Conservation (phyloP, 2,329 filamentous ascomycete genomes). For the Ophiocordyceps australis region DNA sequence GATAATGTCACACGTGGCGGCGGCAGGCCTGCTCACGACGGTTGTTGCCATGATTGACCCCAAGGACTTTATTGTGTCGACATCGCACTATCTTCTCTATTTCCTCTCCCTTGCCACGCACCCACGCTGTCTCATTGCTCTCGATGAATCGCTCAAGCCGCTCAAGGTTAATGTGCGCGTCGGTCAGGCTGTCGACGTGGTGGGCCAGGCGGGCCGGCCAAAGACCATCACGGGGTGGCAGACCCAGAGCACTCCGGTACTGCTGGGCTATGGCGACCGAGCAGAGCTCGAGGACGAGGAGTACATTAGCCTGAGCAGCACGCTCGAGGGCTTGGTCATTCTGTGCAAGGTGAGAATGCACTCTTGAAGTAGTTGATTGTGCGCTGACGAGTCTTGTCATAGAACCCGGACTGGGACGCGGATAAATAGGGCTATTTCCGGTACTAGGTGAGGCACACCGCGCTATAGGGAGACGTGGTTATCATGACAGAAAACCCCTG, state of each 20-base stretch:
- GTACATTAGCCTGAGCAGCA: constrained; percentile 83
- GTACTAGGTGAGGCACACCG: no score
- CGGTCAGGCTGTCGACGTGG: constrained; percentile 93
- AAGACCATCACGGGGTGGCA: constrained; percentile 99
- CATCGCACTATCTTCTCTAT: constrained; percentile 84
- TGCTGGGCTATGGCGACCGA: constrained; percentile 85
- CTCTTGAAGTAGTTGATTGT: neutral
- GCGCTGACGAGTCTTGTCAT: neutral
- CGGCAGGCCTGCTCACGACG: constrained; percentile 76
- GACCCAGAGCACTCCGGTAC: constrained; percentile 95
- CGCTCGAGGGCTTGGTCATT: constrained; percentile 86
- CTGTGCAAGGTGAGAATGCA: constrained; percentile 65
- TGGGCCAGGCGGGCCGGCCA: constrained; percentile 87
- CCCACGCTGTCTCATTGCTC: constrained; percentile 85
- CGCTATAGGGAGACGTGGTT: no score
- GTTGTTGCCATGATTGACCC: constrained; percentile 89
- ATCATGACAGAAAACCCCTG: no score
- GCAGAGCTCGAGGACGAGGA: constrained; percentile 96
- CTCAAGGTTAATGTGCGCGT: constrained; percentile 92
- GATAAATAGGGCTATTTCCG: constrained; percentile 19
- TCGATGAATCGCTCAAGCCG: constrained; percentile 87
- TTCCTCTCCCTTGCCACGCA: constrained; percentile 95
- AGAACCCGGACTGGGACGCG: constrained; percentile 22
- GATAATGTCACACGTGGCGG: constrained; percentile 79
- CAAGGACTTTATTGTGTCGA: constrained; percentile 57